Conservation (phyloP, 345 rosid genomes). For the Salix viminalis region DNA sequence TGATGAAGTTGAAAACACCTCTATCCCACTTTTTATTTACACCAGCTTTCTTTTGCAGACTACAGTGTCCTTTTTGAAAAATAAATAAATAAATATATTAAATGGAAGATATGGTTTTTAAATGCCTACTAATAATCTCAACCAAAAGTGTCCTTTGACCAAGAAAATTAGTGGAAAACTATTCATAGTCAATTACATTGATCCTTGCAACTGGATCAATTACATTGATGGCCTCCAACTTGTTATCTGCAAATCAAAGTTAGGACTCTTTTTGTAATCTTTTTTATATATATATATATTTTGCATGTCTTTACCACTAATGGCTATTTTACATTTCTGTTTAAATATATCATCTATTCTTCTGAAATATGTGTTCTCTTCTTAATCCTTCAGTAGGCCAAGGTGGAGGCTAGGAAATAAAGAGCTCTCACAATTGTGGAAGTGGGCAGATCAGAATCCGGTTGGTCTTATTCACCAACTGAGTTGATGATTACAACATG, state of each 20-base stretch:
- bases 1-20: not conserved
- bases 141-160: not conserved
- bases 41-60: not conserved
- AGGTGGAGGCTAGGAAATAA: constrained; percentile 93
- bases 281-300: not conserved
- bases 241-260: not conserved
- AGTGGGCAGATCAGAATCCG: constrained; percentile 96
- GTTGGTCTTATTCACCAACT: constrained; percentile 28
- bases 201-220: not conserved
- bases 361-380: constrained; percentile 4
- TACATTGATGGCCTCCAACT: not conserved
- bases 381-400: constrained; percentile 52
- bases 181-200: not conserved
- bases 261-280: not conserved
- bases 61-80: not conserved
- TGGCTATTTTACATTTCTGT: not conserved
- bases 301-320: constrained; percentile 1
- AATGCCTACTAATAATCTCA: not conserved
- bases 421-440: constrained; percentile 97
- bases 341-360: not conserved
- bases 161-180: not conserved
- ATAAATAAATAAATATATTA: not conserved
- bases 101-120: not conserved
- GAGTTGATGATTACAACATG: not conserved
- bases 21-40: not conserved